A percentile compares a stretch with the other conserved stretches of the same genome.
These are phyloP conservation scores for Lecanicillium sp. DNA, from an alignment of 2,329 filamentous ascomycete species.

Conservation along the genomic window DNA sequence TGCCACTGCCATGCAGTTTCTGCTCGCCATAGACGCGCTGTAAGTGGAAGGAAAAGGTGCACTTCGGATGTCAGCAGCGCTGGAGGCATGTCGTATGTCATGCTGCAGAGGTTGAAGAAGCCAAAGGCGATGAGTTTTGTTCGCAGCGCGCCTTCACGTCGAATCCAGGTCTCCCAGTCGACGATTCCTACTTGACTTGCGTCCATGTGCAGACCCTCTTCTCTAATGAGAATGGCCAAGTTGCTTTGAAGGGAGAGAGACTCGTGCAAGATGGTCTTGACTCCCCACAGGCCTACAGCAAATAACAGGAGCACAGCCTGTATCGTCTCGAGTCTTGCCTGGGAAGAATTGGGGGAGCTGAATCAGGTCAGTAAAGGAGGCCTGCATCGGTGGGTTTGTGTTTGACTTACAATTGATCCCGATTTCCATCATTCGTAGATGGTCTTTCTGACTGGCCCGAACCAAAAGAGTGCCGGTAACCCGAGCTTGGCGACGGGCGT, in stretches of 20 bases:
- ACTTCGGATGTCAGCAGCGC: conserved; percentile 53
- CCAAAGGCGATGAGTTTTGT: conserved; percentile 57
- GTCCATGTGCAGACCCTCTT: conserved; percentile 49
- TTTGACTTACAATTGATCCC: conserved; percentile 52
- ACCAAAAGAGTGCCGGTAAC: conserved; percentile 53
- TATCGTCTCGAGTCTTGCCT: conserved; percentile 57
- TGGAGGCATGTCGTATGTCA: conserved; percentile 55
- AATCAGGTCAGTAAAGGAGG: neutral
- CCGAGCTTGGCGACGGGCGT: conserved; percentile 50
- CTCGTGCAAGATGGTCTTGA: conserved; percentile 54
- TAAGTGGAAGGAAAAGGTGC: conserved; percentile 48
- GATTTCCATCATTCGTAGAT: conserved; percentile 51
- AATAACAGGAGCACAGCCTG: conserved; percentile 58
- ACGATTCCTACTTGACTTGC: conserved; percentile 37
- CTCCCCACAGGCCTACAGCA: conserved; percentile 55
- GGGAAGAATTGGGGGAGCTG: conserved; percentile 53
- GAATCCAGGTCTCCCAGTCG: conserved; percentile 57
- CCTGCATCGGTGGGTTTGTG: neutral
- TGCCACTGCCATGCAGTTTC: conserved; percentile 56
- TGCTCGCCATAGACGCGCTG: conserved; percentile 51
- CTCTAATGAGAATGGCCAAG: conserved; percentile 51
- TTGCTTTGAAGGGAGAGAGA: conserved; percentile 54
- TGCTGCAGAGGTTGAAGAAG: conserved; percentile 58
- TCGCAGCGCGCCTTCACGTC: conserved; percentile 49
- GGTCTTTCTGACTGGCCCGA: conserved; percentile 52